phyloP scores from a whole-genome alignment of 257 asterid genomes.

The Solanum chmielewskii region DNA sequence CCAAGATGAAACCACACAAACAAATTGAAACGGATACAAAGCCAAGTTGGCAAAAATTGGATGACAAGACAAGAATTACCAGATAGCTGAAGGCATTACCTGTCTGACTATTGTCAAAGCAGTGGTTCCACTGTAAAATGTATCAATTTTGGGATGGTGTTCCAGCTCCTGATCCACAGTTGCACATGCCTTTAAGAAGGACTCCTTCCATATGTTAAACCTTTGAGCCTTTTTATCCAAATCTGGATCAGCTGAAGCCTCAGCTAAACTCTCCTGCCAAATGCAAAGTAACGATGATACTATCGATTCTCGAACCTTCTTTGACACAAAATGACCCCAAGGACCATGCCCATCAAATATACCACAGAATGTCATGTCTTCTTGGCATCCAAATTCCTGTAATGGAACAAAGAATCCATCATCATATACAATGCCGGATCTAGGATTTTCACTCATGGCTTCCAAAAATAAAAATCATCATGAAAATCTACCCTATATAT shows the following conservation, averaged over 20 bases:
- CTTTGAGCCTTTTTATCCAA: conserved; percentile 37
- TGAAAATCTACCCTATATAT: not conserved
- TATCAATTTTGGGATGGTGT: conserved; percentile 58
- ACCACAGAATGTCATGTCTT: conserved; percentile 91
- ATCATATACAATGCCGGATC: not conserved
- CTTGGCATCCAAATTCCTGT: conserved; percentile 93
- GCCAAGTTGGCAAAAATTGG: not conserved
- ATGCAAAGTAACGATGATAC: conserved; percentile 54
- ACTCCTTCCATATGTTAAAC: conserved; percentile 71
- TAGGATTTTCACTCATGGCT: not conserved
- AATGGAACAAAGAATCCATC: not conserved
- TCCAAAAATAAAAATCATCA: not conserved
- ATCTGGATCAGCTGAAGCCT: conserved; percentile 50
- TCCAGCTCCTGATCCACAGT: conserved; percentile 74
- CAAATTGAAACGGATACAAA: not conserved
- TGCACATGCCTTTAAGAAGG: conserved; percentile 80
- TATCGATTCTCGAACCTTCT: conserved; percentile 70
- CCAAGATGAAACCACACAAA: not conserved
- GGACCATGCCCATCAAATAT: conserved; percentile 96
- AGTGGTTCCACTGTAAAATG: conserved; percentile 84
- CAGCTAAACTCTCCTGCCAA: conserved; percentile 72
- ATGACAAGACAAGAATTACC: not conserved
- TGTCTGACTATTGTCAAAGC: conserved; percentile 80
- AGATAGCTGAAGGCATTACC: conserved; percentile 24
- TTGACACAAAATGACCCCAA: conserved; percentile 95